Base-by-base conservation (phyloP, 1,139 yeast species). In the Sugiyamaella castrensis region DNA sequence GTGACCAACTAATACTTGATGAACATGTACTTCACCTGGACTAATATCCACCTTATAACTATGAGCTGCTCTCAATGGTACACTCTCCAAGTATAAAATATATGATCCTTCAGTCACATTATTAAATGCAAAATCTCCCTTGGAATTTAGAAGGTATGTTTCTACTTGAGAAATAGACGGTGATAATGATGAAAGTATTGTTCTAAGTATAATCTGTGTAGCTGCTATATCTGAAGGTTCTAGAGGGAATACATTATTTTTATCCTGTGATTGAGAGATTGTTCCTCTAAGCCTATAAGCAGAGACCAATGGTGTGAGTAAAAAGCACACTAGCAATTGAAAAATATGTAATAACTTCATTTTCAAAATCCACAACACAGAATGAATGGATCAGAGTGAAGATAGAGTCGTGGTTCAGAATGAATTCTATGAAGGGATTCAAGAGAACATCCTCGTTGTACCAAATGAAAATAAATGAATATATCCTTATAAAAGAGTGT, bases 1-100 rank as follows among this genome's bases (percentile, higher is more conserved):
- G 43, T 65, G 68, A 31, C 69, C 70, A 15, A 52, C 45, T 12
- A 57, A 52, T 8, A 65, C 57, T 45, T 61, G 56, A 51, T 61
- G 60, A 27, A 62, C 63, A 9, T 45, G 52, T 31, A 62, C 60
- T 13, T 56, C 56, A 26, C 51, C 55, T 1, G 62, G 56, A 11
- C 54, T 48, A 10, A 69, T 57, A 19, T 62, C 63, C 11, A 70
- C 61, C 8, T 64, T 50, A 43, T 56, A 57, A 9, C 27, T 44
- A 31, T 57, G 46, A 5, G 53, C 50, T 4, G 55, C 42, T 11
- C 48, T 24, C 33, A 57, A 43, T 16, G 59, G 48, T 13, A 57
- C 40, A 24, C 61, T 52, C 38, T 55, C 54, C 35, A 62, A 48
- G 27, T 46, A 37, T 12, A 65, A 53, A 47, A 57, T 46, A 47